These are phyloP conservation scores for Astrothelium macrocarpum DNA, from an alignment of 495 filamentous ascomycete species.

Conservation along the genomic window DNA sequence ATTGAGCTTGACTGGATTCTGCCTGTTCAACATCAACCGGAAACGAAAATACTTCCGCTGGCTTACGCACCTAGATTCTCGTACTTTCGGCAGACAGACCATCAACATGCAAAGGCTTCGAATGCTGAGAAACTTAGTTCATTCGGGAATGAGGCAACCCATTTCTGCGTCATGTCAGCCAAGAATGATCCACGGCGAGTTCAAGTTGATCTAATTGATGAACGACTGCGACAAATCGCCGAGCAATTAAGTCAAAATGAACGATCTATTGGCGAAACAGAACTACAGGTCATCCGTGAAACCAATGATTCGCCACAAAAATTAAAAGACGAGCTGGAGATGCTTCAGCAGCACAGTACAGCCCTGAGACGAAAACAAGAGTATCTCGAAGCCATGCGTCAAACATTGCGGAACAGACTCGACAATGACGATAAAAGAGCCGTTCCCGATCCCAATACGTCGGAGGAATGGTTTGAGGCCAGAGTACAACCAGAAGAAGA, in stretches of 20 bases:
- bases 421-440: conserved; percentile 37
- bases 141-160: conserved; percentile 86
- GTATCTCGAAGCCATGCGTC: conserved; percentile 67
- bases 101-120: conserved; percentile 54
- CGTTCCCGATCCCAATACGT: conserved; percentile 39
- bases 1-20: conserved; percentile 95
- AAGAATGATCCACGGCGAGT: conserved; percentile 84
- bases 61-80: conserved; percentile 90
- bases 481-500: conserved; percentile 32
- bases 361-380: conserved; percentile 62
- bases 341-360: conserved; percentile 57
- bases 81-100: conserved; percentile 96
- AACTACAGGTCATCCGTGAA: conserved; percentile 33
- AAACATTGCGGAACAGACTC: conserved; percentile 52
- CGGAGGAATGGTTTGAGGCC: conserved; percentile 38
- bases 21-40: conserved; percentile 79
- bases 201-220: conserved; percentile 73
- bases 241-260: conserved; percentile 66
- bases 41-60: conserved; percentile 85
- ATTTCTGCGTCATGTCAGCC: conserved; percentile 89
- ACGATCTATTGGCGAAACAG: conserved; percentile 33
- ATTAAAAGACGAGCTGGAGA: conserved; percentile 52
- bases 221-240: conserved; percentile 66
- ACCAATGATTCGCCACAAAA: conserved; percentile 44
- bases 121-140: conserved; percentile 66